phyloP scores from a whole-genome alignment of 83 land plant species.

The Larix sibirica region DNA sequence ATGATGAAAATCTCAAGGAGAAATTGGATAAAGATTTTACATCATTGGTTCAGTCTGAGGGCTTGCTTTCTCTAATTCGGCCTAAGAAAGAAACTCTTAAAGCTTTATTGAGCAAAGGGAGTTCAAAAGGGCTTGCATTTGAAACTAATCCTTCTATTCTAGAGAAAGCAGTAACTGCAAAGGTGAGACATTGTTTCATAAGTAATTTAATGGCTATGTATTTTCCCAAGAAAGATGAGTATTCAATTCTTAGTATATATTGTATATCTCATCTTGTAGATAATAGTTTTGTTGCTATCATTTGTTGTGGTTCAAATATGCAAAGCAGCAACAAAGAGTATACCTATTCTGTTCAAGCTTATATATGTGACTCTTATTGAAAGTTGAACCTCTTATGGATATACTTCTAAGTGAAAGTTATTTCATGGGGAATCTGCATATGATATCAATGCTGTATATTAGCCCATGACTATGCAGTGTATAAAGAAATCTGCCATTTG shows the following conservation, averaged over 20 bases:
- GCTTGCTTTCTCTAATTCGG: constrained; percentile 57
- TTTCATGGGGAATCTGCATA: neutral
- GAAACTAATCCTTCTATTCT: neutral
- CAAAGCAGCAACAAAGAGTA: no score
- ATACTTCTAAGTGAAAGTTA: neutral
- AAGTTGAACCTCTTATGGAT: neutral
- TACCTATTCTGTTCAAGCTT: no score
- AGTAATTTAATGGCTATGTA: neutral
- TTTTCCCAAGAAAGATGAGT: neutral
- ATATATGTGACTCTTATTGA: no score
- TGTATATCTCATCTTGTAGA: neutral
- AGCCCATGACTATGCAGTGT: no score
- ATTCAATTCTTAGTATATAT: neutral
- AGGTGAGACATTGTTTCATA: constrained; percentile 1
- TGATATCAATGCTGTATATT: neutral
- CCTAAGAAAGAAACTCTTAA: constrained; percentile 62
- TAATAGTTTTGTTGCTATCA: neutral
- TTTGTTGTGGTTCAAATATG: no score
- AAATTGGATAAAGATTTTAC: constrained; percentile 77
- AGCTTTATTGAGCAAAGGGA: constrained; percentile 43
- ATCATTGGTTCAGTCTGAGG: constrained; percentile 68
- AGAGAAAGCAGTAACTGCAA: neutral
- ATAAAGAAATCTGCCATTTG: no score
- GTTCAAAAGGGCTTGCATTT: constrained; percentile 17
- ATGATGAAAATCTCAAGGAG: constrained; percentile 69